These are phyloP conservation scores for Apiotrichum brassicae DNA, from an alignment of 1,284 basidiomycete genomes.

Conservation along the genomic window DNA sequence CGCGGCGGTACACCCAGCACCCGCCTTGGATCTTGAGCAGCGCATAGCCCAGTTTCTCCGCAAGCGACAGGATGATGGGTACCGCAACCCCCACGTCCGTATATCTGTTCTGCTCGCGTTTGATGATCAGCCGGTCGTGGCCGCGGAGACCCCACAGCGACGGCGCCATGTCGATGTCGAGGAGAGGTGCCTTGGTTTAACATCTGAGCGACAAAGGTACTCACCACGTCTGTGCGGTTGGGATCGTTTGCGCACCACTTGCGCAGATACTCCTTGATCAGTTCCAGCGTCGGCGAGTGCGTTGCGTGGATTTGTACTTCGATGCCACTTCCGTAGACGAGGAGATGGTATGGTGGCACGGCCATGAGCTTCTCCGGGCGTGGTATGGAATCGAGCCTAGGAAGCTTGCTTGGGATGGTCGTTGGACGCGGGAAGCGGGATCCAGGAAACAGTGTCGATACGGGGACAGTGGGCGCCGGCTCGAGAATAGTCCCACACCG, in stretches of 20 bases:
- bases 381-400: not conserved
- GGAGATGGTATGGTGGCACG: not conserved
- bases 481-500: too few species aligned
- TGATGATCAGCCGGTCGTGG: not conserved
- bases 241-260: slow-evolving; percentile 1
- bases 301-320: not conserved
- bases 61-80: not conserved
- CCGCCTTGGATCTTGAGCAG: not conserved
- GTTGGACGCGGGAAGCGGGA: not conserved
- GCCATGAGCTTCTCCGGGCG: not conserved
- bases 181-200: not conserved
- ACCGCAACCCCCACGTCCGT: not conserved
- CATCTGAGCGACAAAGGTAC: not conserved
- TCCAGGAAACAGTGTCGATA: too few species aligned
- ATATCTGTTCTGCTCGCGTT: not conserved
- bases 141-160: not conserved
- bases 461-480: too few species aligned
- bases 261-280: not conserved
- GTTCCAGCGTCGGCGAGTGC: not conserved
- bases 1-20: slow-evolving; percentile 1
- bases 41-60: not conserved
- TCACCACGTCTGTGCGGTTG: not conserved
- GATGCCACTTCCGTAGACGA: not conserved
- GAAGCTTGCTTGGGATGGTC: not conserved
- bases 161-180: not conserved